These are phyloP conservation scores for Musa acuminata DNA, from an alignment of 176 grass and related monocot species.

Conservation along the genomic window DNA sequence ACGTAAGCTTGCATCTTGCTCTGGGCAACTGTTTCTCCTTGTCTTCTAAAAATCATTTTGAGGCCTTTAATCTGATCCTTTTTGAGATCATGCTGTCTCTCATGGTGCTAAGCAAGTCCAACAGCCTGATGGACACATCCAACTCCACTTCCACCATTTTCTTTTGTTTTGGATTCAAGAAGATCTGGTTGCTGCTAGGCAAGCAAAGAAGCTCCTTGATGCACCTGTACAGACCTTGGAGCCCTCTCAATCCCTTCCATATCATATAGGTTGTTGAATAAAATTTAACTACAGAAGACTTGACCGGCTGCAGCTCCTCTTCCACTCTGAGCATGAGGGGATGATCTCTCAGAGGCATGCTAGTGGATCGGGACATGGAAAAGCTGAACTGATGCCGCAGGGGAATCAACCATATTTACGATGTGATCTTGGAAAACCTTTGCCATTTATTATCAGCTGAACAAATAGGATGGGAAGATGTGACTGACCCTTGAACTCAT, in stretches of 20 bases:
- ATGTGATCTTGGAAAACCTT: neutral
- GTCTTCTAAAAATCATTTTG: neutral
- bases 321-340: neutral
- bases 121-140: constrained; percentile 4
- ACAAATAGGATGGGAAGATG: neutral
- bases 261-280: neutral
- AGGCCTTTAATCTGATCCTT: neutral
- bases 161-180: neutral
- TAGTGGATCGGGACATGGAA: neutral
- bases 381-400: neutral
- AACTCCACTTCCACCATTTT: neutral
- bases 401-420: neutral
- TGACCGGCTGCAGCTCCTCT: neutral
- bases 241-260: neutral
- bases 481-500: neutral
- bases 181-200: neutral
- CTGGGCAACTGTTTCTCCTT: neutral
- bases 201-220: neutral
- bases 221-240: neutral
- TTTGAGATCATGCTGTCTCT: neutral
- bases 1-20: neutral
- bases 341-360: neutral
- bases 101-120: neutral
- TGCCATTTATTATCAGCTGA: neutral
- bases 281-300: neutral